Base-by-base conservation (phyloP, 768 basidiomycete species). In the Russula virescens region DNA sequence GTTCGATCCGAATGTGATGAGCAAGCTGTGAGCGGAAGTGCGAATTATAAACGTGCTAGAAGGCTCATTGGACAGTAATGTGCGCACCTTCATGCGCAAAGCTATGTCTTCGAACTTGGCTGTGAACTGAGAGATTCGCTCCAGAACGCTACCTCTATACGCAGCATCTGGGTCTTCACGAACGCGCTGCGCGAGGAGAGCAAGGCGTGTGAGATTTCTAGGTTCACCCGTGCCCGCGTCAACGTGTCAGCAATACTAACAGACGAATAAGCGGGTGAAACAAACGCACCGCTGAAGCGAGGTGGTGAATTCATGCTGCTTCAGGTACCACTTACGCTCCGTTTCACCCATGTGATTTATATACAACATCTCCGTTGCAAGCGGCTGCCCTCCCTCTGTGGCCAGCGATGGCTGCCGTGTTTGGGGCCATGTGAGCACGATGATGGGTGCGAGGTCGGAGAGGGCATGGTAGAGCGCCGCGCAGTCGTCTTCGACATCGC, bases 291-390 rank as follows among this genome's bases (percentile, higher is more conserved):
- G 45, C 4, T 63, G 62, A n/a, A 63, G 57, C 21, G 62, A 63
- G 47, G 58, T 50, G 43, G 62, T 63, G 31, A 59, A 63, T n/a
- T 64, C 53, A 47, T 64, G 63, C 43, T 64, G 63, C 58, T 60
- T 64, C 47, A 64, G 16, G 48, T 60, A 64, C 63, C 63, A 64
- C n/a, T 64, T 64, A 9, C 47, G 21, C 7, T 50, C 63, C 31
- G 23, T 43, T 16, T 55, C 63, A 8, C 48, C 14, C 58, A 63
- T 59, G 26, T 59, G 9, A 23, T 55, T 52, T 13, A 63, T 23
- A 10, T 45, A 57, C 21, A 43, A 23, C 46, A 42, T 23, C 52
- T 63, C 62, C 1, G 6, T 26, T n/a, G 62, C 9, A 3, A 16
- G 18, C 16, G 51, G 52, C 40, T 63, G 62, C 5, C 57, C 62